A percentile compares a stretch with the other conserved stretches of the same genome.
Evolutionary conservation across 805 yeast species (phyloP).

Genomic region (Zygotorulaspora chibaensis): DNA sequence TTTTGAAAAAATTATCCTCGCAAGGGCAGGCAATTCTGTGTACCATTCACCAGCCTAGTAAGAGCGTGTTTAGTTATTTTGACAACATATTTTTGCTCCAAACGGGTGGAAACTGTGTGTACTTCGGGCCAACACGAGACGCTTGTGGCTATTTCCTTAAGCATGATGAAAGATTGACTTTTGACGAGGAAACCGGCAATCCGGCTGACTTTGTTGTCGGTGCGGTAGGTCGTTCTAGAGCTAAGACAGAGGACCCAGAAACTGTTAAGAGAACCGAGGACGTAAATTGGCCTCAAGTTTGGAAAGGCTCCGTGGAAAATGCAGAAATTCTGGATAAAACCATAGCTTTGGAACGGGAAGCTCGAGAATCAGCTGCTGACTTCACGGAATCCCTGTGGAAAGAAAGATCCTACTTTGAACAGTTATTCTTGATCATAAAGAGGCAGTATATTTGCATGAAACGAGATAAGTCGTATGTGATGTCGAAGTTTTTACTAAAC

Average conservation of each 20-base stretch:
- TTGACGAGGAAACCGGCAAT: conserved; percentile 46
- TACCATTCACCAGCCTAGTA: conserved; percentile 67
- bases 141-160: conserved; percentile 49
- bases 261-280: conserved; percentile 5
- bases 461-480: conserved; percentile 60
- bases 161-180: conserved; percentile 55
- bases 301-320: conserved; percentile 20
- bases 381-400: conserved; percentile 19
- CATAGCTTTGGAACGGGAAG: conserved; percentile 17
- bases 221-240: conserved; percentile 64
- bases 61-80: conserved; percentile 53
- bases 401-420: conserved; percentile 42
- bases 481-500: conserved; percentile 53
- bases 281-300: conserved; percentile 22
- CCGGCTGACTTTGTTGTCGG: conserved; percentile 77
- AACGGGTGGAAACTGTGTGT: conserved; percentile 67
- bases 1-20: conserved; percentile 45
- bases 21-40: conserved; percentile 57
- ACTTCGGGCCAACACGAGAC: conserved; percentile 69
- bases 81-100: conserved; percentile 58
- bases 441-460: conserved; percentile 46
- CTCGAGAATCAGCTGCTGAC: conserved; percentile 18
- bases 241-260: conserved; percentile 37
- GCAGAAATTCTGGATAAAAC: conserved; percentile 4
- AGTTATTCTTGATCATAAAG: conserved; percentile 39